Base-by-base conservation (phyloP, 179 eudicot species). In the Drosera spatulata region DNA sequence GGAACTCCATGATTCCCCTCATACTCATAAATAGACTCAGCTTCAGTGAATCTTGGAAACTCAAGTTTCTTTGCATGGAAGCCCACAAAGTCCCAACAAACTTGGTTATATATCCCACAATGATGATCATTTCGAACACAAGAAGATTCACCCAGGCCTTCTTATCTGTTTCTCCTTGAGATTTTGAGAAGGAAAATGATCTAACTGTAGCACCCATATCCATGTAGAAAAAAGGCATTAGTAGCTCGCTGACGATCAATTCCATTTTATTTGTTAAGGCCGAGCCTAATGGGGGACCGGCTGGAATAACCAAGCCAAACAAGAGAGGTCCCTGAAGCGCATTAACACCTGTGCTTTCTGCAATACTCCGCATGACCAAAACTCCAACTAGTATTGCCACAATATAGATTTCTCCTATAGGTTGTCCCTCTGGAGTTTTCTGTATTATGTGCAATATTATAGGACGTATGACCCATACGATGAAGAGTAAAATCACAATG, bases 51-150 rank as follows among this genome's bases (percentile, higher is more conserved):
- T 75, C 78, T 49, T 68, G 55, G 22, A 72, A 62, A 0, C 77
- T 78, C 75, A 81, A 70, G 11, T 73, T 61, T 37, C 67, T 71
- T 8, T 66, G 71, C 3, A 64, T 50, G 39, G 83, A 63, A 40
- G 71, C 74, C 9, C 75, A 55, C 4, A 81, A 59, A 2, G 79
- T 70, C 41, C 83, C 80, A 0, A 66, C 69, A 53, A 82, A 55
- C 77, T 84, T 84, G 0, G 83, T 80, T 0, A 65, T 61, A 55
- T 75, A 79, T 38, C 84, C 84, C 13, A 78, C 50, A 33, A 80
- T 3, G 11, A 84, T 69, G 5, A 80, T 72, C 0, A 75, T 40
- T 73, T 84, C 62, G 79, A 79, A 64, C 2, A 38, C 12, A 41
- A 55, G 3, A 54, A 48, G 51, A 54, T 4, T 53, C 15, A 53